Base-by-base conservation (phyloP, 139 green algal species). In the Pleodorina starrii region DNA sequence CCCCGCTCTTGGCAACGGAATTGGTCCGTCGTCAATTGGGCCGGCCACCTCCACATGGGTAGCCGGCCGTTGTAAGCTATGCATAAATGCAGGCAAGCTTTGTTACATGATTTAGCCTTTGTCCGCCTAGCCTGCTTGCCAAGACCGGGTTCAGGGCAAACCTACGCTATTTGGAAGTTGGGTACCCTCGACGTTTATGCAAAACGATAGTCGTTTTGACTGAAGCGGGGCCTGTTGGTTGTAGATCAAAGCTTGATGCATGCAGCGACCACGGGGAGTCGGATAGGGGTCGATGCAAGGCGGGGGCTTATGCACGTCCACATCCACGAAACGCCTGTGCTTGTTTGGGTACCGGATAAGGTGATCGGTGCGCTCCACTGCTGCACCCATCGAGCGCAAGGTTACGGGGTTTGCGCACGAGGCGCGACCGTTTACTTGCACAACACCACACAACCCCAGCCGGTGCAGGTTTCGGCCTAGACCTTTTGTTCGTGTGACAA, bases 391-490 rank as follows among this genome's bases (percentile, higher is more conserved):
- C 25, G 54, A 21, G 9, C 9, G 5, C 54, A 27, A 66, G 54
- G 54, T 73, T 38, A 73, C 35, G 32, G 21, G 25, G 2, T 73
- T 19, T 2, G 32, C 63, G 32, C 63, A 73, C 5, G 14, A 36
- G 2, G 6, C 35, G 63, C n/a, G n/a, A 1, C 42, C n/a, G 23
- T 80, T 80, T 80, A 51, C 72, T 80, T 80, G 72, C 72, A 80
- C 72, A 80, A 80, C 72, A 80, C 72, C 72, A 80, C 72, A 80
- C 40, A 80, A 54, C 40, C 42, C 72, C 2, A 76, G 19, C 2
- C 35, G n/a, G n/a, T n/a, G n/a, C n/a, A n/a, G n/a, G n/a, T n/a
- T n/a, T n/a, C n/a, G n/a, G n/a, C n/a, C n/a, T n/a, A n/a, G n/a
- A n/a, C n/a, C n/a, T n/a, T n/a, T n/a, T n/a, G n/a, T n/a, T n/a